Percentiles rank a stretch among this genome's conserved stretches.
Conservation (phyloP, 768 basidiomycete species). For the Pseudohyphozyma bogoriensis region DNA sequence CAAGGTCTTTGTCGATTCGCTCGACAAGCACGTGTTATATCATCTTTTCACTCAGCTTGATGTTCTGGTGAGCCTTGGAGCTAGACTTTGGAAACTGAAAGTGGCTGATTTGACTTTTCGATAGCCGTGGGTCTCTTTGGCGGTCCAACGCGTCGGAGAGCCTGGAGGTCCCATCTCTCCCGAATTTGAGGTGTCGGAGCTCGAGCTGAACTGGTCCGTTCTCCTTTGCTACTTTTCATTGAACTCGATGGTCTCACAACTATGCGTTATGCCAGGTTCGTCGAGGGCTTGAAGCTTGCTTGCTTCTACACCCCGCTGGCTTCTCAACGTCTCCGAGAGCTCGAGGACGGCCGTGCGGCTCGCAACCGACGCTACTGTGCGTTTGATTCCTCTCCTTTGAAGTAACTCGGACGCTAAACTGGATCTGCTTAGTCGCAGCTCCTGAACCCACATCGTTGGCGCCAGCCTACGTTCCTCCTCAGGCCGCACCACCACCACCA, state of each 20-base stretch:
- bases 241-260: too few species aligned
- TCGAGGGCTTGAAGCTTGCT: constrained; percentile 18
- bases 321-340: constrained; percentile 7
- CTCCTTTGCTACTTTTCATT: not conserved
- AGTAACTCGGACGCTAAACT: too few species aligned
- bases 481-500: too few species aligned
- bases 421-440: too few species aligned
- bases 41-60: constrained; percentile 19
- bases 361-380: too few species aligned
- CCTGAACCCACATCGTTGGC: too few species aligned
- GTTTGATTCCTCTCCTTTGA: too few species aligned
- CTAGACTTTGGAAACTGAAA: too few species aligned
- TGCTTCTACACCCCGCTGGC: constrained; percentile 28
- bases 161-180: constrained; percentile 6
- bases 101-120: too few species aligned
- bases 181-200: constrained; percentile 19
- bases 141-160: constrained; percentile 15
- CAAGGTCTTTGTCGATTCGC: constrained; percentile 24
- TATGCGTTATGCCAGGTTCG: constrained; percentile 1
- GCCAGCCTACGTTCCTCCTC: too few species aligned
- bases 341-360: not conserved
- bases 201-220: constrained; percentile 26
- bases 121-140: constrained; percentile 18
- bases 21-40: constrained; percentile 26
- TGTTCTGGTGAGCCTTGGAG: not conserved